These are phyloP conservation scores for Lathyrus sativus DNA, from an alignment of 306 rosid species.

Conservation along the genomic window DNA sequence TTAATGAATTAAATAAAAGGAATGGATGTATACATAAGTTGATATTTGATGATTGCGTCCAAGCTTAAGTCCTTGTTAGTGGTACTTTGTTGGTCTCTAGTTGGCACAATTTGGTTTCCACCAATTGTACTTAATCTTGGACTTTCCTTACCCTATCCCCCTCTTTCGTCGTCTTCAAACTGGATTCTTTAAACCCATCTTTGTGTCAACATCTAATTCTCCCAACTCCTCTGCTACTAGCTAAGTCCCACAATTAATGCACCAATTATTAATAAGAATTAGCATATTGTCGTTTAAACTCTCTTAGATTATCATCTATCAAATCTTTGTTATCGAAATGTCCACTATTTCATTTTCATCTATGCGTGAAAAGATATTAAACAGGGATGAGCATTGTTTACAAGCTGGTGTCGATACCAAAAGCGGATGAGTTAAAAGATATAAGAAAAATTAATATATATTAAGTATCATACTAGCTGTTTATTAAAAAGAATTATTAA, in stretches of 20 bases:
- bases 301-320: too few species aligned
- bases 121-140: constrained; percentile 35
- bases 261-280: constrained; percentile 3
- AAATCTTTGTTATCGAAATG: too few species aligned
- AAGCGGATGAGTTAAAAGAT: too few species aligned
- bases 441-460: too few species aligned
- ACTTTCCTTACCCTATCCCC: constrained; percentile 25
- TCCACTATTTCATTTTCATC: too few species aligned
- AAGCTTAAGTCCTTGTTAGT: constrained; percentile 39
- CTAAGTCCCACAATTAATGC: background rate
- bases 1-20: constrained; percentile 21
- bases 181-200: constrained; percentile 28
- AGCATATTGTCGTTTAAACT: too few species aligned
- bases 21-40: constrained; percentile 34
- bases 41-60: constrained; percentile 37
- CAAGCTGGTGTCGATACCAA: too few species aligned
- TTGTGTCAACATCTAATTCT: constrained; percentile 32
- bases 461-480: too few species aligned
- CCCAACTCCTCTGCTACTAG: constrained; percentile 2
- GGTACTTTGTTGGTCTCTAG: constrained; percentile 34
- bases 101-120: constrained; percentile 29
- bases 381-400: too few species aligned
- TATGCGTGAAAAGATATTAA: too few species aligned
- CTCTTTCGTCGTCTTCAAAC: constrained; percentile 41
- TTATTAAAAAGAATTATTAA: too few species aligned